Conservation (phyloP, 495 filamentous ascomycete genomes). For the Lepidopterella palustris region DNA sequence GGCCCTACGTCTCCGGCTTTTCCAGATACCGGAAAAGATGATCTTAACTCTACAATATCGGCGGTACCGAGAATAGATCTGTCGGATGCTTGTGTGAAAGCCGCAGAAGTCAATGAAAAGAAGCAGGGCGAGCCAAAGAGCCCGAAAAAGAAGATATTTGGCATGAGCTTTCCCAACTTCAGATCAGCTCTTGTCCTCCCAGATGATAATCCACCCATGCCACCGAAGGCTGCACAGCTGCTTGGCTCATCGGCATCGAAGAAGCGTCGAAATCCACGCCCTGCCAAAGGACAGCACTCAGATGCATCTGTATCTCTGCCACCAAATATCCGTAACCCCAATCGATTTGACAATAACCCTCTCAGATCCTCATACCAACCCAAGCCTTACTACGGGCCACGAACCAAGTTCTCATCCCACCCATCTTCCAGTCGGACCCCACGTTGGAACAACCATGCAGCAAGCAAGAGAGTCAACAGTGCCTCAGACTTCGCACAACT, state of each 20-base stretch:
- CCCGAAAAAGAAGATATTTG: conserved; percentile 35
- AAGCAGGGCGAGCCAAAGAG: conserved; percentile 24
- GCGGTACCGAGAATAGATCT: not conserved
- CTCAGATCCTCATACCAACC: conserved; percentile 2
- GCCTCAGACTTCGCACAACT: too few relatives aligned
- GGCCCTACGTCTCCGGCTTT: conserved; percentile 16
- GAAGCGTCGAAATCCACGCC: not conserved
- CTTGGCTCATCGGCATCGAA: conserved; percentile 17
- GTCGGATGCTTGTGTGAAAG: not conserved
- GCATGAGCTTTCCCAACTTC: conserved; percentile 26
- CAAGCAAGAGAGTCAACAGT: not conserved
- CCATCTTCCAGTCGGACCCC: not conserved
- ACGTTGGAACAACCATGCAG: not conserved
- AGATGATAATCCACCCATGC: not conserved
- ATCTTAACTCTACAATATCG: not conserved
- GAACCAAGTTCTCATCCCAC: not conserved
- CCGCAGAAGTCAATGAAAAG: not conserved
- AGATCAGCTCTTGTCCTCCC: not conserved
- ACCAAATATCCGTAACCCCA: not conserved
- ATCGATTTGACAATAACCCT: not conserved
- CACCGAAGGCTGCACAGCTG: conserved; percentile 27
- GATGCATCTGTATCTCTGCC: not conserved
- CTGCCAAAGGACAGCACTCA: not conserved
- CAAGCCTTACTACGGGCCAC: conserved; percentile 2
- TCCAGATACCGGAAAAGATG: conserved; percentile 1